Conservation (phyloP, 2,329 filamentous ascomycete genomes). For the Penicillium olsonii region DNA sequence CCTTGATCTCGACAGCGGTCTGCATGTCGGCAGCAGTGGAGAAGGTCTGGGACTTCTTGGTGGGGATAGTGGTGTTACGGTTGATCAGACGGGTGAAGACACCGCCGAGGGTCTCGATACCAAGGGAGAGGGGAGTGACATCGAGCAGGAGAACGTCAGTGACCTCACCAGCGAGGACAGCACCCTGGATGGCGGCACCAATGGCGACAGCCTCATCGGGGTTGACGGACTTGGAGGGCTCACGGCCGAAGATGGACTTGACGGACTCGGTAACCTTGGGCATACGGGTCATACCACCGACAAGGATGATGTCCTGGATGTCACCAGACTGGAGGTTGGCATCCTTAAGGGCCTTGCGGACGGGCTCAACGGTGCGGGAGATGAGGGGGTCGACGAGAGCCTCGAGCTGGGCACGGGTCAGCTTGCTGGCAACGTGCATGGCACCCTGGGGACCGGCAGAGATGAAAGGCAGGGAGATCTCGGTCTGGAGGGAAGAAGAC, state of each 20-base stretch:
- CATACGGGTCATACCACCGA: slow-evolving; percentile 99
- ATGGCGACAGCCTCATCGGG: slow-evolving; percentile 98
- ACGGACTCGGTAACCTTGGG: slow-evolving; percentile 96
- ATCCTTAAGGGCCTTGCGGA: slow-evolving; percentile 96
- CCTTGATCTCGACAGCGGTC: slow-evolving; percentile 98
- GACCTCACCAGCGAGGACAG: slow-evolving; percentile 92
- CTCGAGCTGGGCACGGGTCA: slow-evolving; percentile 90
- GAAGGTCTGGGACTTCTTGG: slow-evolving; percentile 99
- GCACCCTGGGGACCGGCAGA: slow-evolving; percentile 92
- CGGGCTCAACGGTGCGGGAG: slow-evolving; percentile 81
- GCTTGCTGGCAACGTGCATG: slow-evolving; percentile 97
- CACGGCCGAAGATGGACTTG: slow-evolving; percentile 94
- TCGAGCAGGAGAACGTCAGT: slow-evolving; percentile 94
- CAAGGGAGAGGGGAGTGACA: slow-evolving; percentile 91
- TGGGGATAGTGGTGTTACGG: slow-evolving; percentile 98
- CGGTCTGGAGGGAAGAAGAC: slow-evolving; percentile 90
- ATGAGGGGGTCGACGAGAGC: slow-evolving; percentile 89
- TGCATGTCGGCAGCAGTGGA: slow-evolving; percentile 98
- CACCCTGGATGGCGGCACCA: slow-evolving; percentile 95
- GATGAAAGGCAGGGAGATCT: slow-evolving; percentile 99
- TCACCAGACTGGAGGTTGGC: slow-evolving; percentile 88
- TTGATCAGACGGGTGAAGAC: slow-evolving; percentile 98
- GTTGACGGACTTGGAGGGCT: slow-evolving; percentile 97
- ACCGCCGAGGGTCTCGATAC: slow-evolving; percentile 97
- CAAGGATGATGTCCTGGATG: slow-evolving; percentile 95